Conservation (phyloP, 139 green algal genomes). For the Tetraselmis striata region DNA sequence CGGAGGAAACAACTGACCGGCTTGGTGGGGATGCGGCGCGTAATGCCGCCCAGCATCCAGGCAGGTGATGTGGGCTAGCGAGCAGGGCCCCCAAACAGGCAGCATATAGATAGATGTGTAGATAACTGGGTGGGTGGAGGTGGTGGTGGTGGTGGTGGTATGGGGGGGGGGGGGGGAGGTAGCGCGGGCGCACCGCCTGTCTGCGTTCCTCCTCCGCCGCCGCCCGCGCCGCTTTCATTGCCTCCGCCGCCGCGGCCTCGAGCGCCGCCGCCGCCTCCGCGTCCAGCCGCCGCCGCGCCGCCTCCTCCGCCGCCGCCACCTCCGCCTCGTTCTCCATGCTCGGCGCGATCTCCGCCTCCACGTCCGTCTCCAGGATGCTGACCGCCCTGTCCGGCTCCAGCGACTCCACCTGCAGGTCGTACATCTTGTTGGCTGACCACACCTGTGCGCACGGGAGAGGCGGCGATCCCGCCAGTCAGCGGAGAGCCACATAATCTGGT, state of each 20-base stretch:
- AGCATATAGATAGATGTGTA: too few relatives aligned
- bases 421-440: not conserved
- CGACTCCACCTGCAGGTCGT: conserved; percentile 50
- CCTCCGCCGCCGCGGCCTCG: not conserved
- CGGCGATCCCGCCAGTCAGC: too few relatives aligned
- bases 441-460: too few relatives aligned
- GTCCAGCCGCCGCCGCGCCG: not conserved
- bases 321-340: conserved; percentile 58
- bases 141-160: not conserved
- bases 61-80: too few relatives aligned
- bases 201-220: not conserved
- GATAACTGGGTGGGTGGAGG: not conserved
- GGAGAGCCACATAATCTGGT: too few relatives aligned
- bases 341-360: conserved; percentile 71
- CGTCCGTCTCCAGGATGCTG: conserved; percentile 64
- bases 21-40: too few relatives aligned
- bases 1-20: too few relatives aligned
- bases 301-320: conserved; percentile 3
- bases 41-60: too few relatives aligned
- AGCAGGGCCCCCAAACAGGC: not conserved
- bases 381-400: conserved; percentile 45
- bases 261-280: not conserved
- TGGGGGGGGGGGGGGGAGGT: too few relatives aligned
- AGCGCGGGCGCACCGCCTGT: not conserved
- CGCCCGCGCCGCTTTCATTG: not conserved